phyloP scores from a whole-genome alignment of 163 green algal genomes.

The Chlorella variabilis region DNA sequence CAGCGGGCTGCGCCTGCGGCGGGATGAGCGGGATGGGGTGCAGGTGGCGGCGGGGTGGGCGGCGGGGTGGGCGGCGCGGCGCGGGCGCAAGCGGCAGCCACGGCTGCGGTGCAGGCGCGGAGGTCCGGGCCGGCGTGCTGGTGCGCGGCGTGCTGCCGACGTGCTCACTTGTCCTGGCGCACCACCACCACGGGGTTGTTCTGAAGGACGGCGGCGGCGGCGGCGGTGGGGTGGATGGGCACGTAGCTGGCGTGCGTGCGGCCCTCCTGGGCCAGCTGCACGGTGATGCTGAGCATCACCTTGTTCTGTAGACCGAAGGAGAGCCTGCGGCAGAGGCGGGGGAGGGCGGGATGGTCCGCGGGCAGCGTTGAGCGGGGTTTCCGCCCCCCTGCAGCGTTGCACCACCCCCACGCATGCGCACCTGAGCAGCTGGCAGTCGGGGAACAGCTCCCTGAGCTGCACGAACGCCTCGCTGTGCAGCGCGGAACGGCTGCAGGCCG shows the following conservation, averaged over 20 bases:
- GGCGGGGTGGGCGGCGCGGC: background rate
- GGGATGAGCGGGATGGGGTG: background rate
- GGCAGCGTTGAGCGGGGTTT: too few relatives aligned
- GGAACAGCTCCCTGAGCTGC: slow-evolving; percentile 1
- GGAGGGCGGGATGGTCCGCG: background rate
- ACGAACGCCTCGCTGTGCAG: slow-evolving; percentile 2
- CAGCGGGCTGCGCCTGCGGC: slow-evolving; percentile 26
- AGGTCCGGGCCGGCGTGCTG: too few relatives aligned
- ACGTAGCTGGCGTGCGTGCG: slow-evolving; percentile 24
- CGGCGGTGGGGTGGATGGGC: slow-evolving; percentile 38
- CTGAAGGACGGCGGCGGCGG: slow-evolving; percentile 26
- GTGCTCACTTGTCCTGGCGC: slow-evolving; percentile 23
- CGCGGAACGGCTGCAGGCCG: background rate
- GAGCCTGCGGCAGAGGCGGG: background rate
- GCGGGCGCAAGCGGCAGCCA: background rate
- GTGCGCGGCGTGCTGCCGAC: too few relatives aligned
- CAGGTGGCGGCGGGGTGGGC: background rate
- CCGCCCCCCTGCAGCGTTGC: too few relatives aligned
- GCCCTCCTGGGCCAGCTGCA: slow-evolving; percentile 2
- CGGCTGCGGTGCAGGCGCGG: too few relatives aligned
- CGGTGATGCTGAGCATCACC: slow-evolving; percentile 36
- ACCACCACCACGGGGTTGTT: slow-evolving; percentile 29
- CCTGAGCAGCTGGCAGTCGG: slow-evolving; percentile 15
- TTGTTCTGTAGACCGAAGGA: slow-evolving; percentile 41
- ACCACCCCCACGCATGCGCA: too few relatives aligned